Base-by-base conservation (phyloP, 169 alveolate genomes). In the Plasmodium malariae region DNA sequence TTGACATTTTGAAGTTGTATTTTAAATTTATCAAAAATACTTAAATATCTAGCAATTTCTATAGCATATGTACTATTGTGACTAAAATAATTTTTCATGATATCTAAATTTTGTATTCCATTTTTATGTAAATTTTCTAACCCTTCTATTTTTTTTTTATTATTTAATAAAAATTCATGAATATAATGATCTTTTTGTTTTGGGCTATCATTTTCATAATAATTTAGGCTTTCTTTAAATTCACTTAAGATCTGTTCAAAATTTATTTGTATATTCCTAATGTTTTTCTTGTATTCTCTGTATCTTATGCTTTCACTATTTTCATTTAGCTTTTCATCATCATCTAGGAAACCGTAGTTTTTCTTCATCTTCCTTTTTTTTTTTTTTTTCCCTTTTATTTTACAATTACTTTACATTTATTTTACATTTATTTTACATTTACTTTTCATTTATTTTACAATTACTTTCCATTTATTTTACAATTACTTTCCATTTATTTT, bases 1-100 rank as follows among this genome's bases (percentile, higher is more conserved):
- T 69, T 83, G 4, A 67, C 24, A 49, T 30, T 83, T 60, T 83
- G 91, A 24, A 83, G 34, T 21, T 83, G 91, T 30, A 83, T 83
- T 83, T 45, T 83, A 67, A 83, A 83, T 83, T 83, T 83, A 24
- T 83, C 91, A 19, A 83, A 83, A 21, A 83, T 83, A 60, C 91
- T 68, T 19, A 65, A 40, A 68, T 59, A 83, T 83, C 91, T 83
- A 12, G 85, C 28, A 67, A 83, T 68, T 83, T 83, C 91, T 59
- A 68, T 14, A 19, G 57, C 26, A 70, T 83, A 83, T 7, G 91
- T 83, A 24, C 55, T 67, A 83, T 83, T 67, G 14, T 83, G 74
- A 36, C 73, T 68, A 67, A 83, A 83, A 68, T 83, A 57, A 67
- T 36, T 83, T 48, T 67, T 67, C 91, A 83, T 67, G 4, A 69